A percentile compares a stretch with the other conserved stretches of the same genome.
These are phyloP conservation scores for Phytopythium vexans DNA, from an alignment of 352 stramenopile species.

Conservation along the genomic window DNA sequence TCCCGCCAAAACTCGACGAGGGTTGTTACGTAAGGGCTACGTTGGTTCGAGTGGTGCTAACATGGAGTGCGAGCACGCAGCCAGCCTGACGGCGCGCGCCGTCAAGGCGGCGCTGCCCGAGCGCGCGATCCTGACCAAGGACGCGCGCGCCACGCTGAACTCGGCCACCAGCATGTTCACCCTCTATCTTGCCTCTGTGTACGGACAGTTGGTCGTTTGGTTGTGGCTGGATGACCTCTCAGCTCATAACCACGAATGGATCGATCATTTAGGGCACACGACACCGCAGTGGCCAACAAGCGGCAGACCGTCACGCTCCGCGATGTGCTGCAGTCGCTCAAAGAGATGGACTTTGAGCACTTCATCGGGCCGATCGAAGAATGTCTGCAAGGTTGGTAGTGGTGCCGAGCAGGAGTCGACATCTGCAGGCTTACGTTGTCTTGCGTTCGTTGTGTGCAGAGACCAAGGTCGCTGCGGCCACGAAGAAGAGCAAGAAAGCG, in stretches of 20 bases:
- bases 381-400: slow-evolving; percentile 57
- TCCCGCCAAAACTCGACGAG: slow-evolving; percentile 12
- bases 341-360: slow-evolving; percentile 77
- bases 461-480: slow-evolving; percentile 33
- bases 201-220: slow-evolving; percentile 5
- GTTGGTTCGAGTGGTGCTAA: slow-evolving; percentile 10
- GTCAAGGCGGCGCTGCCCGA: slow-evolving; percentile 70
- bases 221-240: background rate
- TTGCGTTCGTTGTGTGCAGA: slow-evolving; percentile 22
- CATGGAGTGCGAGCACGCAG: slow-evolving; percentile 72
- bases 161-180: slow-evolving; percentile 75
- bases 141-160: slow-evolving; percentile 68
- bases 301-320: slow-evolving; percentile 73
- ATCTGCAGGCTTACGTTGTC: background rate
- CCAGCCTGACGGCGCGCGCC: slow-evolving; percentile 60
- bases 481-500: slow-evolving; percentile 22
- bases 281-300: slow-evolving; percentile 63
- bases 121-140: slow-evolving; percentile 61
- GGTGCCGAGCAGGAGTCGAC: background rate
- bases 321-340: slow-evolving; percentile 67
- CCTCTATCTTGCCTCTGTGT: slow-evolving; percentile 72
- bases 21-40: slow-evolving; percentile 1
- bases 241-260: background rate
- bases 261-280: slow-evolving; percentile 45
- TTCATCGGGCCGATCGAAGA: slow-evolving; percentile 68